These are phyloP conservation scores for Blastobotrys terrestris DNA, from an alignment of 805 yeast species.

Conservation along the genomic window DNA sequence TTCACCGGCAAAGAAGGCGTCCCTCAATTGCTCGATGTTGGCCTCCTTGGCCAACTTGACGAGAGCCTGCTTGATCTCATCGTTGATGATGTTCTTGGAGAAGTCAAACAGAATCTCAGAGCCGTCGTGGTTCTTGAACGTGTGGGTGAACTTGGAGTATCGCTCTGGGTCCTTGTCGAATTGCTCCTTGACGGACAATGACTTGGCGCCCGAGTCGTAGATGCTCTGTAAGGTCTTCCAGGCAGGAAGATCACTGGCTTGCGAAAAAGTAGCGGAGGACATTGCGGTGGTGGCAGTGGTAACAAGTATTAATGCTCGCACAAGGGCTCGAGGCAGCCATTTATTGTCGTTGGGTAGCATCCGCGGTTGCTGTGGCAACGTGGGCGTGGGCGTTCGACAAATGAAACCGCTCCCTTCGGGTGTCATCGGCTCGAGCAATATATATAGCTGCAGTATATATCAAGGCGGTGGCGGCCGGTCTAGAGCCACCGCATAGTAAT, in stretches of 20 bases:
- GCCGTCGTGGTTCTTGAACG: conserved; percentile 78
- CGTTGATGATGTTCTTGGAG: conserved; percentile 90
- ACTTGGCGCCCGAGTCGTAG: conserved; percentile 63
- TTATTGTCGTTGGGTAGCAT: background rate
- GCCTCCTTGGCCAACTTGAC: conserved; percentile 85
- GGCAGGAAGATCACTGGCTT: conserved; percentile 70
- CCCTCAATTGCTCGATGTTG: conserved; percentile 77
- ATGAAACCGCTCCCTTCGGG: background rate
- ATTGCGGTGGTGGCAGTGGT: background rate
- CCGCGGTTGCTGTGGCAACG: background rate
- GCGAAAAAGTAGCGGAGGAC: conserved; percentile 13
- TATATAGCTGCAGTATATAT: too few relatives aligned
- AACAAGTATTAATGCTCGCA: background rate
- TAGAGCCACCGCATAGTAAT: too few relatives aligned
- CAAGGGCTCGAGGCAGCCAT: background rate
- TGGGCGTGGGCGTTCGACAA: background rate
- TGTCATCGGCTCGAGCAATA: too few relatives aligned
- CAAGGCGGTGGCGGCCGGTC: too few relatives aligned
- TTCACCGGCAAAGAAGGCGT: conserved; percentile 85
- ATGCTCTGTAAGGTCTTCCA: conserved; percentile 73
- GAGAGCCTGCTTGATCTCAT: conserved; percentile 64
- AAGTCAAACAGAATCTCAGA: conserved; percentile 89
- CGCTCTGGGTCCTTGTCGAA: conserved; percentile 70
- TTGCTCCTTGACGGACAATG: conserved; percentile 68
- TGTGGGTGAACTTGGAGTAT: conserved; percentile 67